Base-by-base conservation (phyloP, 352 stramenopile genomes). In the Pythium apleroticum region DNA sequence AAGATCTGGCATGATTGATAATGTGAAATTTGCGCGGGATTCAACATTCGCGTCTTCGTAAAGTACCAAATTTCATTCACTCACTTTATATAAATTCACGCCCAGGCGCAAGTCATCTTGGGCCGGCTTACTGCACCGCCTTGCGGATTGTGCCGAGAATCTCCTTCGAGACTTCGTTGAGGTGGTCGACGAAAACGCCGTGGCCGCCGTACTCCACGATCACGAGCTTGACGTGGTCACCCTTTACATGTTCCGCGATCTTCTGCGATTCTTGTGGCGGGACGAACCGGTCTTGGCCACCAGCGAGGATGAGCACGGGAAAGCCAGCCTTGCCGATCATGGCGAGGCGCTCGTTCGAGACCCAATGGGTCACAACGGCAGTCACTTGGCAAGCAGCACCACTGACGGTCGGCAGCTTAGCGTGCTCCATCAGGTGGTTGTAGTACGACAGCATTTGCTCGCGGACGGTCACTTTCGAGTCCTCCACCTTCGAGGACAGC, bases 231-330 rank as follows among this genome's bases (percentile, higher is more conserved):
- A 86, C 75, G 50, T 84, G 75, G 4, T 80, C 64, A 11, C 75
- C 73, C 17, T 45, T 60, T 9, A 88, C 58, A 35, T 68, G 63
- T 11, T 84, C 39, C 17, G 69, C 75, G 6, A 86, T 60, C n/a
- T 61, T 63, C 27, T 76, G 69, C 8, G 73, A 78, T 58, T 88
- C 77, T 8, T 53, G 49, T 1, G 64, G 33, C 9, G 71, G 77
- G 39, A 88, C 82, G 28, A 88, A 58, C 28, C 73, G 61, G 66
- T 88, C 77, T 10, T 73, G 22, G 60, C 72, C 72, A 15, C 68
- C 70, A 49, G 77, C 80, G 46, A 86, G 56, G 35, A 88, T 76
- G 8, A 86, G 58, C 22, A 88, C 74, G 1, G 76, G 79, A 48
- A 88, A 88, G 0, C 69, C 76, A 1, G 60, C 57, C 19, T 73